Percentiles rank a stretch among this genome's conserved stretches.
Conservation (phyloP, 805 yeast genomes). For the Zygotorulaspora danielsina region DNA sequence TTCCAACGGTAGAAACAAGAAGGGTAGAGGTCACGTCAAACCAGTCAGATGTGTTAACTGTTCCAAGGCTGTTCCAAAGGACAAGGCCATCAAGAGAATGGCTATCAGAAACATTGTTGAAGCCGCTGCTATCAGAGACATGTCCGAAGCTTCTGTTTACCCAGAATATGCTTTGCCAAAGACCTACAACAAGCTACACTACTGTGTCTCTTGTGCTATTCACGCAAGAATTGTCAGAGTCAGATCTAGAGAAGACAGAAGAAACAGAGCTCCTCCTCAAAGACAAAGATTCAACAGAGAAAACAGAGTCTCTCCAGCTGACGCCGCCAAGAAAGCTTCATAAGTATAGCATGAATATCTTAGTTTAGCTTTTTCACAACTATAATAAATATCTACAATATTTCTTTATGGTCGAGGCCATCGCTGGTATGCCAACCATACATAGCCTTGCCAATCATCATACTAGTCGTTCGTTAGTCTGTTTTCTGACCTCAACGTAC, state of each 20-base stretch:
- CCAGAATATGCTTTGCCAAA: constrained; percentile 99
- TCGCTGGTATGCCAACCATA: no score
- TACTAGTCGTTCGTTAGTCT: no score
- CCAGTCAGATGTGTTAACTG: constrained; percentile 99
- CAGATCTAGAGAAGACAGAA: constrained; percentile 98
- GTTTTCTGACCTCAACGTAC: not conserved
- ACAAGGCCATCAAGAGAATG: constrained; percentile 99
- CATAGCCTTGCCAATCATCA: no score
- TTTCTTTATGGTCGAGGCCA: no score
- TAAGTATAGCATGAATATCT: constrained; percentile 29
- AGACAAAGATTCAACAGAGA: constrained; percentile 98
- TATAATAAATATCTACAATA: constrained; percentile 3
- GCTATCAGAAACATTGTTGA: constrained; percentile 99
- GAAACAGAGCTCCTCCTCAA: constrained; percentile 97
- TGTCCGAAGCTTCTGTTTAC: constrained; percentile 99
- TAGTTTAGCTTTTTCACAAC: constrained; percentile 4
- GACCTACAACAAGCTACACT: constrained; percentile 99
- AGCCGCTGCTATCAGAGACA: constrained; percentile 99
- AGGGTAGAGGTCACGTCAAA: constrained; percentile 99
- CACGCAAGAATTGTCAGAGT: constrained; percentile 99
- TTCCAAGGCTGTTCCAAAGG: constrained; percentile 99
- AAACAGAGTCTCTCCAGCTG: constrained; percentile 93
- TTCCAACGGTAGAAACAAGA: constrained; percentile 99
- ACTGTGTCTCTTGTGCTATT: constrained; percentile 99
- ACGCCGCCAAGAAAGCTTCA: constrained; percentile 92